Evolutionary conservation across 441 rosid species (phyloP), one percentile per base, ranked within the genome.

Genomic region (Populus tomentosa): DNA sequence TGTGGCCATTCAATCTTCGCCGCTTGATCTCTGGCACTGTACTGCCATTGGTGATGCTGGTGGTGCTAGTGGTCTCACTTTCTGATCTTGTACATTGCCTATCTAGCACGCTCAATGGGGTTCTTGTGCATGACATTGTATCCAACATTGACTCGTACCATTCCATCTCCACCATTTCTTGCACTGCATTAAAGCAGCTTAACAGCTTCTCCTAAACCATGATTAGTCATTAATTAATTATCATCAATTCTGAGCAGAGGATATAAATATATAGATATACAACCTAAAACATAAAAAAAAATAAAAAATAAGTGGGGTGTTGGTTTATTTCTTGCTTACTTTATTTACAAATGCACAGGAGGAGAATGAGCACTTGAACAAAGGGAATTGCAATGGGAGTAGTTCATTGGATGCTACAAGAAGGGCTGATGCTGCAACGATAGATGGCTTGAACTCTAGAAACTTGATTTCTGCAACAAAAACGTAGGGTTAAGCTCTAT

Each of bases 401-500:
- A 88, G 82, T 79, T 87, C 91, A 74, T 83, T 83, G 30, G 84
- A 80, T 30, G 94, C 87, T 36, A 77, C 30, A 61, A 90, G 91
- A 42, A 87, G 77, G 8, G 91, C 85, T 32, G 94, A 82, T 65
- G 94, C 94, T 36, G 94, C 91, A 32, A 89, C 79, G 28, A 79
- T 77, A 16, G 94, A 90, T 53, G 94, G 91, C 82, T 77, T 89
- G 83, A 87, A 89, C 83, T 85, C 88, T 5, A 90, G 70, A 13
- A 90, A 71, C 79, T 80, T 84, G 65, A 76, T 74, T 69, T 87
- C 91, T 90, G 86, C 42, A 79, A 72, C 5, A 61, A 32, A 32
- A 32, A 32, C 23, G 35, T 42, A 16, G 26, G 11, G 24, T 26
- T 30, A 6, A 10, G 2, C 23, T 21, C 64, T 72, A 4, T 14